Evolutionary conservation across 768 basidiomycete genomes (phyloP).

Genomic region (Leccinum obscurum): DNA sequence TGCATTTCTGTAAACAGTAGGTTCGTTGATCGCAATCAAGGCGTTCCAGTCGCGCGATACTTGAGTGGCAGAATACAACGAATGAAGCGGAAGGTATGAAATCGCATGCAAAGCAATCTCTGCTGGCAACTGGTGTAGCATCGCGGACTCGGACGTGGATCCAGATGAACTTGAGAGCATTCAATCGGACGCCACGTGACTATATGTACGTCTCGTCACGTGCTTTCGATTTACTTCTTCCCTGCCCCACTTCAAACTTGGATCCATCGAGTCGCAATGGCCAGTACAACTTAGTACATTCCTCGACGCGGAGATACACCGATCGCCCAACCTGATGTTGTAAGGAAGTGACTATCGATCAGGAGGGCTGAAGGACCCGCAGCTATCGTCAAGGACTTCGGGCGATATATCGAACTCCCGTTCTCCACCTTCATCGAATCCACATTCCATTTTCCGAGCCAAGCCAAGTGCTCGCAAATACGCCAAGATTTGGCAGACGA

Average conservation of each 20-base stretch:
- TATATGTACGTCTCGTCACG: not conserved
- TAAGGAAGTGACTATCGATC: not conserved
- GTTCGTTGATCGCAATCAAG: conserved; percentile 49
- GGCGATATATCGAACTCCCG: not conserved
- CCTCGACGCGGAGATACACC: too few species aligned
- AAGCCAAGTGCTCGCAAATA: not conserved
- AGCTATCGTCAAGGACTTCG: not conserved
- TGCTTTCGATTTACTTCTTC: not conserved
- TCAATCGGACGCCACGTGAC: not conserved
- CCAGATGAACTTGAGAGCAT: not conserved
- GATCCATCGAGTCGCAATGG: too few species aligned
- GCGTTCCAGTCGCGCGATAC: conserved; percentile 48
- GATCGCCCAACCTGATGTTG: not conserved
- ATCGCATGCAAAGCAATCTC: conserved; percentile 56
- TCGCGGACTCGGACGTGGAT: conserved; percentile 10
- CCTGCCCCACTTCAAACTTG: too few species aligned
- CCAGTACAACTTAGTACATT: too few species aligned
- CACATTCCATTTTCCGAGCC: not conserved
- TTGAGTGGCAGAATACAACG: conserved; percentile 37
- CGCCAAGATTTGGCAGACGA: not conserved
- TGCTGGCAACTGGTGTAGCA: conserved; percentile 51
- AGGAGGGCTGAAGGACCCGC: not conserved
- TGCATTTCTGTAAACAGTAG: conserved; percentile 56
- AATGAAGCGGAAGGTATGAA: conserved; percentile 48
- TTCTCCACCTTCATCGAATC: not conserved